Base-by-base conservation (phyloP, 2,329 filamentous ascomycete genomes). In the Neopestalotiopsis sp. region DNA sequence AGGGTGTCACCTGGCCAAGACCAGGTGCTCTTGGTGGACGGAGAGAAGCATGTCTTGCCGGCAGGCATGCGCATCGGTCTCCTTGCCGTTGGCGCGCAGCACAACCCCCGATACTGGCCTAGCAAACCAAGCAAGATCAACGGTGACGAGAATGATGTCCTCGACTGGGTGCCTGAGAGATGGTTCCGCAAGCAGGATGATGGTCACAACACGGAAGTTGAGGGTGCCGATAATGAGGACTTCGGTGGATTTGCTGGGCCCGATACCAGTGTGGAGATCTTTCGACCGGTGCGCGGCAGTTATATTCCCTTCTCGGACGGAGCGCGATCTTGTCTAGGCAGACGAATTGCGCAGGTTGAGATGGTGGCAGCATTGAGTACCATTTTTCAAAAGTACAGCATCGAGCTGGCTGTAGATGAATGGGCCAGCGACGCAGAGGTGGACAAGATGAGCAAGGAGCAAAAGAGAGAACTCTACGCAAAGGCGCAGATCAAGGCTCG, bases 21-120 rank as follows among this genome's bases (percentile, higher is more conserved):
- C 65, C 90, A 94, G 79, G 77, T 83, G 24, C 76, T 95, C 57
- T 84, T 79, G 2, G 77, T 93, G 58, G 83, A 88, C 66, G 92
- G 91, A n/a, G 69, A 70, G 5, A 72, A 68, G 65, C 69, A 73
- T 69, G 61, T 73, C 30, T 69, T 79, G 10, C 92, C 92, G 0
- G 84, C 80, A 9, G 85, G 83, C 28, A 82, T 85, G 13, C 79
- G 85, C 66, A 82, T 95, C 70, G 86, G 84, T 3, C 78, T 95
- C 28, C 81, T 83, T 66, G 85, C 86, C 0, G 81, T 88, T 5
- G 85, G 84, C 5, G 83, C 84, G 2, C 91, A 94, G 66, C 86
- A 89, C 49, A 92, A 94, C 78, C 92, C 92, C 12, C 88, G 87
- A 63, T 90, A 91, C 78, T 95, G 93, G 93, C 92, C 92, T 13